Evolutionary conservation across 2,329 filamentous ascomycete genomes (phyloP), one percentile per base, ranked within the genome.

Genomic region (Cladosporium sp.): DNA sequence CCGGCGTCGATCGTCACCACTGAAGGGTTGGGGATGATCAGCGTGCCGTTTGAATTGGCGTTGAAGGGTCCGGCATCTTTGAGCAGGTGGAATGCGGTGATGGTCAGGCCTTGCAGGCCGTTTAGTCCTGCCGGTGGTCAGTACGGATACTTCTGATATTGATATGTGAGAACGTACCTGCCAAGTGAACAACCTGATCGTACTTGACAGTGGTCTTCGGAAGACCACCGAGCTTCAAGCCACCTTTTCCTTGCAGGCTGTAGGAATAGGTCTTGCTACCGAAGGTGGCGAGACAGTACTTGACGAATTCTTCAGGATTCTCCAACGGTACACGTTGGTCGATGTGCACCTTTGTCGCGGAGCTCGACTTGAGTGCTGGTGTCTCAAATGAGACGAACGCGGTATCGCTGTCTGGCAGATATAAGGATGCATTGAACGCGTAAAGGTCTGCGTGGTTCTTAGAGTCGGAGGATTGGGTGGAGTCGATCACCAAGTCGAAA

Each of bases 1-100:
- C 89, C 89, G 81, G 91, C 84, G 38, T 89, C 84, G 62, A 91
- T 81, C n/a, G 83, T 86, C 73, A 89, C 82, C 61, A 86, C 78
- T 1, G 88, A 89, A 7, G 82, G 83, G 76, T 91, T 92, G 70
- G 87, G 87, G 60, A 91, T 88, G 65, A 80, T 80, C 66, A 84
- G 83, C 15, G 80, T 84, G 70, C 84, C 88, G 61, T 83, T 78
- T 78, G 91, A 88, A 79, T 90, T 91, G 74, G 84, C 82, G 52
- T 34, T 55, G 30, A 55, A 55, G 28, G 28, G 30, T 68, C 80
- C 83, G 11, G 74, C 68, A 24, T 38, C 38, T 58, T 41, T 41
- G 30, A 67, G 82, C 71, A 38, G 80, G 51, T 78, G 77, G 68
- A 85, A 81, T 49, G 86, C 78, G 63, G 77, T 80, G 66, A 89